Evolutionary conservation across 2,329 filamentous ascomycete species (phyloP), one percentile per base, ranked within the genome.

Genomic region (Colletotrichum gloeosporioides): DNA sequence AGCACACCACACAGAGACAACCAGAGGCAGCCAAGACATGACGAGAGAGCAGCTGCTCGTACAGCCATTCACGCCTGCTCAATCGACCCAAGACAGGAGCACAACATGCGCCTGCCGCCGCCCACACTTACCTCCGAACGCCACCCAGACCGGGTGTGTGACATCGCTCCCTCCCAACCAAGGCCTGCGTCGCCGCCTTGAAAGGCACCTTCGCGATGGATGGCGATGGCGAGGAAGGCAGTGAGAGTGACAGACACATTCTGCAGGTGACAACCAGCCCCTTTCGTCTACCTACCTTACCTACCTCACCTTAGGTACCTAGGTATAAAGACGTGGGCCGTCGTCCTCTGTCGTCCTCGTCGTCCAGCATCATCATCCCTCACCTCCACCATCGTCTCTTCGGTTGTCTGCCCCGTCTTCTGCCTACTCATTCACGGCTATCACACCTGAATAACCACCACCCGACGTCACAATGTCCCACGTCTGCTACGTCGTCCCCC

Each of bases 401-500:
- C 25, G 18, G 12, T 27, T n/a, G 15, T 31, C 31, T 27, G 27
- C 22, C 39, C 31, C 59, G n/a, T 71, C 36, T 25, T 15, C 44
- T 15, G 18, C 16, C 32, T 31, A n/a, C 18, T 10, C n/a, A 25
- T 31, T 8, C 16, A 62, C 29, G 13, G 44, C n/a, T 4, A 49
- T 49, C 10, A 3, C 25, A 16, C 59, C 59, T 32, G 12, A 62
- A 22, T 18, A n/a, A 62, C 12, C 44, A 22, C 31, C 44, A 13
- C n/a, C 6, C 44, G 10, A 22, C 44, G n/a, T 49, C 63, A 69
- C 6, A 44, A 77, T 76, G 73, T 13, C 62, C 13, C 63, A 70
- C 69, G 62, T 82, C 72, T 88, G 86, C 80, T 85, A 82, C 75
- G 85, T 88, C 73, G 84, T 89, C 6, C 88, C 88, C 25, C 88